phyloP scores from a whole-genome alignment of 2,329 filamentous ascomycete species.

The Dactylellina cionopaga region DNA sequence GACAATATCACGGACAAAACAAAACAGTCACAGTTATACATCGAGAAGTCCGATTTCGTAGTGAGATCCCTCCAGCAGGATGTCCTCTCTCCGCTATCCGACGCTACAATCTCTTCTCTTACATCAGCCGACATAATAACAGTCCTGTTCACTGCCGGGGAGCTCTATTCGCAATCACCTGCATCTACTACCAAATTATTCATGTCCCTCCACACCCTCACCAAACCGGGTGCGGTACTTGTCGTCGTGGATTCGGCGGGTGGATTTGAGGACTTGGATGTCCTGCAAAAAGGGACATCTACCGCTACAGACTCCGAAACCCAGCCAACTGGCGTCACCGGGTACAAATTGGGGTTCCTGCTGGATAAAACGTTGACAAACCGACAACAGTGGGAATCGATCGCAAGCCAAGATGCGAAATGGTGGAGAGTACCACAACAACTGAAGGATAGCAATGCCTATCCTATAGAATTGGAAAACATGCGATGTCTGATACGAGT shows the following conservation, averaged over 20 bases:
- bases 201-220: constrained; percentile 65
- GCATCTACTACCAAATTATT: constrained; percentile 80
- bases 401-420: constrained; percentile 37
- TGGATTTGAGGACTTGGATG: constrained; percentile 50
- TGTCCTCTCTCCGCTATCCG: constrained; percentile 60
- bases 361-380: constrained; percentile 43
- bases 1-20: constrained; percentile 67
- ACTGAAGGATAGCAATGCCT: constrained; percentile 21
- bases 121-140: constrained; percentile 71
- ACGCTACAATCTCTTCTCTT: constrained; percentile 25
- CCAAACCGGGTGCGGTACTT: constrained; percentile 40
- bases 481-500: constrained; percentile 49
- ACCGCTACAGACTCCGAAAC: background rate
- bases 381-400: constrained; percentile 20
- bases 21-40: constrained; percentile 64
- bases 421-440: constrained; percentile 44
- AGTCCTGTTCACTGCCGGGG: constrained; percentile 92
- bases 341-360: constrained; percentile 44
- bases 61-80: constrained; percentile 65
- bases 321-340: constrained; percentile 1
- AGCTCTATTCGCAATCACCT: constrained; percentile 84
- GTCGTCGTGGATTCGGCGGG: constrained; percentile 44
- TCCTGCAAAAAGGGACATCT: constrained; percentile 1
- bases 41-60: constrained; percentile 61
- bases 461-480: constrained; percentile 46